A percentile compares a stretch with the other conserved stretches of the same genome.
Evolutionary conservation across 2,329 filamentous ascomycete species (phyloP).

Genomic region (Claviceps spartinae): DNA sequence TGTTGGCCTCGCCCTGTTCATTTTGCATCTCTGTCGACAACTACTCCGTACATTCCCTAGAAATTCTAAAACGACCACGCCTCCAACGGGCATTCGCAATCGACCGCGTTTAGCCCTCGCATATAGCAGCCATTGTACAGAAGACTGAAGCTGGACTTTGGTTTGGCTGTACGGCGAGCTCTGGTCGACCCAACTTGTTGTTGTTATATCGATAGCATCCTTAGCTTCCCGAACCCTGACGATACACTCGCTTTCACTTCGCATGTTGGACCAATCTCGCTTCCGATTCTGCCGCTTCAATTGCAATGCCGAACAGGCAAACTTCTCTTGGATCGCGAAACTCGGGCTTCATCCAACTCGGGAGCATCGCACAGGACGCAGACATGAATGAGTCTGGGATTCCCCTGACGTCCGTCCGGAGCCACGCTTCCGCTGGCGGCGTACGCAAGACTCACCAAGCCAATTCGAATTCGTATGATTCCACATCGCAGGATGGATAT

Average conservation of each 20-base stretch:
- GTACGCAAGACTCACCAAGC: conserved; percentile 30
- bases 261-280: not conserved
- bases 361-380: conserved; percentile 14
- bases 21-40: too few species aligned
- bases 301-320: conserved; percentile 9
- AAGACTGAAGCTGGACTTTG: conserved; percentile 6
- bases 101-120: not conserved
- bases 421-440: conserved; percentile 40
- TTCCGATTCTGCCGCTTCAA: not conserved
- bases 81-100: not conserved
- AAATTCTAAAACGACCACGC: not conserved
- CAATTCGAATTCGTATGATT: conserved; percentile 22
- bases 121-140: not conserved
- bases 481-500: conserved; percentile 18
- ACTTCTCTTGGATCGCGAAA: conserved; percentile 10
- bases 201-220: not conserved
- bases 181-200: not conserved
- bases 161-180: not conserved
- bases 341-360: conserved; percentile 31
- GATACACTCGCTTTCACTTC: not conserved
- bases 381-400: conserved; percentile 32
- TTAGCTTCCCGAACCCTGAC: not conserved
- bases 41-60: not conserved
- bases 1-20: not conserved
- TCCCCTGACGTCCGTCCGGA: conserved; percentile 41